Conservation (phyloP, 2,329 filamentous ascomycete genomes). For the Pseudogymnoascus sp. region DNA sequence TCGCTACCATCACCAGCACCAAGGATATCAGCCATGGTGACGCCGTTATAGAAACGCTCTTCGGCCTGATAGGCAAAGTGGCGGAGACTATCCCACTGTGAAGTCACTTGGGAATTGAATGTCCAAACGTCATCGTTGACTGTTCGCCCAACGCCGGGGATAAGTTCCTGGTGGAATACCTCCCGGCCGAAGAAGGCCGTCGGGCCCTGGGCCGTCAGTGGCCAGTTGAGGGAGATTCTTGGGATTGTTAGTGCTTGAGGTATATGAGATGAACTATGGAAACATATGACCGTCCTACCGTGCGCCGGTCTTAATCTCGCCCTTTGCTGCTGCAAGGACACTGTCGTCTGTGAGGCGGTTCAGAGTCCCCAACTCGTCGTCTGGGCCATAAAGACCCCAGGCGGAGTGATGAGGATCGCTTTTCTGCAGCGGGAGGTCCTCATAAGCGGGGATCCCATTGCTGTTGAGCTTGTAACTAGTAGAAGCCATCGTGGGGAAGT, state of each 20-base stretch:
- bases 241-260: not conserved
- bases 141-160: conserved; percentile 40
- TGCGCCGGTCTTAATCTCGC: conserved; percentile 46
- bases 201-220: conserved; percentile 43
- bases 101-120: conserved; percentile 48
- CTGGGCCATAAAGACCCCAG: conserved; percentile 42
- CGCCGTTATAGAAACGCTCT: conserved; percentile 29
- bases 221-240: conserved; percentile 52
- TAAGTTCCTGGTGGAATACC: conserved; percentile 45
- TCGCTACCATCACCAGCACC: conserved; percentile 21
- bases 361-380: conserved; percentile 51
- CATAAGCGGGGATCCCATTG: conserved; percentile 39
- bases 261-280: not conserved
- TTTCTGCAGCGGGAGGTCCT: conserved; percentile 39
- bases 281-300: not conserved
- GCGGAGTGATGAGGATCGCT: conserved; percentile 36
- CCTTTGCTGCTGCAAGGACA: conserved; percentile 41
- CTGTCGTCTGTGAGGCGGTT: conserved; percentile 50
- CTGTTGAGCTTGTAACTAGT: conserved; percentile 28
- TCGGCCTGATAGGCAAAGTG: conserved; percentile 43
- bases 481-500: not conserved
- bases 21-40: conserved; percentile 31
- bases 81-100: conserved; percentile 48
- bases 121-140: conserved; percentile 55
- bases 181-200: conserved; percentile 48